Base-by-base conservation (phyloP, 108 stramenopile species). In the Conticribra weissflogii region DNA sequence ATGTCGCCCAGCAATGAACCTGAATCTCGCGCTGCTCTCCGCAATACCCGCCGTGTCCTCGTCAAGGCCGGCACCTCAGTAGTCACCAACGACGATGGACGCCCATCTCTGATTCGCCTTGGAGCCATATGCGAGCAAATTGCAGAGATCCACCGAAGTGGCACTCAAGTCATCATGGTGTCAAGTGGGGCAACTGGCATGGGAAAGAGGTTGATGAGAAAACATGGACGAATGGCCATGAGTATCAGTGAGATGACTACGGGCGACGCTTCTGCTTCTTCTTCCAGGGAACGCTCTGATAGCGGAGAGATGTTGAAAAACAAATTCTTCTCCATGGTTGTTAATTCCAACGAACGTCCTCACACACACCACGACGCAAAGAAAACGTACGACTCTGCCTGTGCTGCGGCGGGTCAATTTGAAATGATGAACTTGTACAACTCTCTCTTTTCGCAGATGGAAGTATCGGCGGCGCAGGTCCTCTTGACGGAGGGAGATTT, bases 361-460 rank as follows among this genome's bases (percentile, higher is more conserved):
- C 89, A 88, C 34, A 66, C 89, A 8, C 41, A 70, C 29, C 77
- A 85, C 27, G 81, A 92, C 71, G 82, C 86, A 67, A 89, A 89
- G 34, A 90, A 88, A 69, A 85, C 77, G 54, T 97, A 98, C 74
- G 91, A 95, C 67, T 85, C 85, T 22, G 95, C 97, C 14, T 97
- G 94, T 79, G 98, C 98, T 27, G 97, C 98, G n/a, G 98, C 98
- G 23, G 98, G 98, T 29, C 98, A 98, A 65, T 93, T 98, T 52
- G 96, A 96, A 67, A 88, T 98, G 89, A 98, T 98, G 98, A 95
- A 92, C 57, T 68, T 98, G 51, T 98, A 98, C 59, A 83, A 83
- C 23, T 85, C 84, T 41, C 85, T 98, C 18, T 97, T 98, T 73
- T 75, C 65, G 24, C 93, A 95, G 64, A 83, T 78, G 62, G 96